phyloP scores from a whole-genome alignment of 805 yeast genomes.

The Kodamaea fukazawae region DNA sequence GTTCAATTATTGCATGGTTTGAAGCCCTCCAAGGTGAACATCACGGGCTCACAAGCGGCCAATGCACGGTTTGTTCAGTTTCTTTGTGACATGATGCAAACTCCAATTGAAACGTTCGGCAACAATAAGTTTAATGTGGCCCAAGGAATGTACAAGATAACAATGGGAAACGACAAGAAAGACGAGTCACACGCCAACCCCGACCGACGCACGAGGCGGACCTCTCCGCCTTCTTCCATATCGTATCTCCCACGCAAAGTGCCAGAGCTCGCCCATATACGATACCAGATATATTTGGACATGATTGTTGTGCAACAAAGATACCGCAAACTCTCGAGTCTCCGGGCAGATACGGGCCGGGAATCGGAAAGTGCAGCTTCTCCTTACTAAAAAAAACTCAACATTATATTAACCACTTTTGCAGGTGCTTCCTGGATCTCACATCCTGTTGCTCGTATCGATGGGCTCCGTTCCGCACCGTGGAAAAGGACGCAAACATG shows the following conservation, averaged over 20 bases:
- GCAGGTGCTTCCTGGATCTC: too few relatives aligned
- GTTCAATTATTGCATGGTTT: conserved; percentile 31
- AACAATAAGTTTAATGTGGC: conserved; percentile 23
- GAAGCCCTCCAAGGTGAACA: conserved; percentile 29
- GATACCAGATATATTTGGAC: conserved; percentile 23
- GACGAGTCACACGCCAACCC: too few relatives aligned
- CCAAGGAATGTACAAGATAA: conserved; percentile 19
- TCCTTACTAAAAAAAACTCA: too few relatives aligned
- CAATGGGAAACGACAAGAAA: too few relatives aligned
- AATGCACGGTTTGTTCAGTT: conserved; percentile 38
- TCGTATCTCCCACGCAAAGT: neutral
- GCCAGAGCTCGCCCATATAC: neutral
- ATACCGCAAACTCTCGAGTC: conserved; percentile 22
- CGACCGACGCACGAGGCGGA: too few relatives aligned
- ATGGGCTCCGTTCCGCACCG: too few relatives aligned
- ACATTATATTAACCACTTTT: too few relatives aligned
- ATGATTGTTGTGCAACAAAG: conserved; percentile 33
- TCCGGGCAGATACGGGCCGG: too few relatives aligned
- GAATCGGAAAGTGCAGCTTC: too few relatives aligned
- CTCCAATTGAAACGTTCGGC: conserved; percentile 2
- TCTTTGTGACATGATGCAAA: conserved; percentile 17
- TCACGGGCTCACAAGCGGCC: conserved; percentile 55
- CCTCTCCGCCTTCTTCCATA: too few relatives aligned
- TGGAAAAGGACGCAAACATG: too few relatives aligned
- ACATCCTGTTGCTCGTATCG: too few relatives aligned